These are phyloP conservation scores for Lasiosphaeris hirsuta DNA, from an alignment of 495 filamentous ascomycete species.

Conservation along the genomic window DNA sequence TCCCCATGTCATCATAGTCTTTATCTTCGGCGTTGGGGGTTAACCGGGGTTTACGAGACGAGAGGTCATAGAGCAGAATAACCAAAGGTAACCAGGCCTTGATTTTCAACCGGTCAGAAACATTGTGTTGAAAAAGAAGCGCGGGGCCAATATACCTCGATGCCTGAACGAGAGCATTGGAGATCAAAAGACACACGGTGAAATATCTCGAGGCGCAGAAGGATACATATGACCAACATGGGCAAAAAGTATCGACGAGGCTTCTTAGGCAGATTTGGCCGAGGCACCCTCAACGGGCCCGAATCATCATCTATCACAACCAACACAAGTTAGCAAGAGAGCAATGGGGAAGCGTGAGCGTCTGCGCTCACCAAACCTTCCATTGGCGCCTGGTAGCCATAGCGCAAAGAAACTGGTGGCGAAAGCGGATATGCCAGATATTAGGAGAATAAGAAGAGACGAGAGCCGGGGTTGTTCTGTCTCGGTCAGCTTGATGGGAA, in stretches of 20 bases:
- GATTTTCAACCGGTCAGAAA: background rate
- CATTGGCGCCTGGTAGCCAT: conserved; percentile 46
- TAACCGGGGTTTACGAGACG: conserved; percentile 24
- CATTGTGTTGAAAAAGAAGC: background rate
- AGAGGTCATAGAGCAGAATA: conserved; percentile 39
- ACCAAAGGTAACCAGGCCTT: conserved; percentile 40
- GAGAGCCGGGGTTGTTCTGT: conserved; percentile 45
- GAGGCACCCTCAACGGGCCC: conserved; percentile 25
- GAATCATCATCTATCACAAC: conserved; percentile 36
- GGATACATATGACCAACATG: conserved; percentile 37
- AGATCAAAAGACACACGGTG: conserved; percentile 36
- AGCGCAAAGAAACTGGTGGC: conserved; percentile 36
- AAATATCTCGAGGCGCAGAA: conserved; percentile 41
- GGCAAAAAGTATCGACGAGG: conserved; percentile 41
- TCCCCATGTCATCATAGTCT: conserved; percentile 38
- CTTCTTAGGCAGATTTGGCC: conserved; percentile 36
- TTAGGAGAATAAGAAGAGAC: conserved; percentile 32
- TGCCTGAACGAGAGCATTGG: conserved; percentile 40
- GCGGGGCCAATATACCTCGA: conserved; percentile 34
- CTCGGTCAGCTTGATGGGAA: background rate
- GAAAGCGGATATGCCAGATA: conserved; percentile 36
- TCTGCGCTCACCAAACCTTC: conserved; percentile 37
- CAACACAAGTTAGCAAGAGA: background rate
- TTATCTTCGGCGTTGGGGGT: background rate
- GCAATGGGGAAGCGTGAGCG: background rate